Base-by-base conservation (phyloP, 1,284 basidiomycete species). In the Tilletia setariae region DNA sequence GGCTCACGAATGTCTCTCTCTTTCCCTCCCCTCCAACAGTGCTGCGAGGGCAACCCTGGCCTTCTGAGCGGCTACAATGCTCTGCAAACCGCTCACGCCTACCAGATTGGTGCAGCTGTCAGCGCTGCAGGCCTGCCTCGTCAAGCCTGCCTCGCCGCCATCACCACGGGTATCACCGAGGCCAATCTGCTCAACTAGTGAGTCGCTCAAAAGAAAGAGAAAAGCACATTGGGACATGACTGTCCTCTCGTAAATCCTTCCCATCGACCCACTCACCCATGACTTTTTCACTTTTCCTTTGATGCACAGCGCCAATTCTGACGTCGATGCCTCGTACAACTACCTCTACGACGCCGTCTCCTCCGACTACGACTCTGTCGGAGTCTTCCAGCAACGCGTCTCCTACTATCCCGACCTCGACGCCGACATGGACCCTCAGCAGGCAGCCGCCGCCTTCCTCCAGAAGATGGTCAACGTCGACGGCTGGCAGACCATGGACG, bases 401-500 rank as follows among this genome's bases (percentile, higher is more conserved):
- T 28, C 21, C 16, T 59, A 59, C 53, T 59, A 59, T 30, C 53
- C 53, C 53, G 19, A 59, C 23, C 23, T 59, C 25, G 53, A 7
- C 53, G 53, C 53, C 1, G 53, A 59, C 53, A 59, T 59, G 53
- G 53, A 59, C 28, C 53, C 53, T 6, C 28, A 59, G 23, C 23
- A 8, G 23, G 53, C 53, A 9, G 53, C 53, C 8, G n/a, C 23
- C 53, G 23, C 25, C 16, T 59, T 59, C 53, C 53, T 59, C n/a
- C 23, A 59, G 23, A 59, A 59, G 53, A 59, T 59, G 53, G 53
- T 59, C 8, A 59, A 23, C 53, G 32, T 59, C 53, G 32, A 30
- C 23, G 53, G 53, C 53, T 59, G 53, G 53, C 19, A 59, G 25
- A 59, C n/a, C 28, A 59, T 25, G 53, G 53, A 59, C 53, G 53